These are phyloP conservation scores for Harrya chromipes DNA, from an alignment of 768 basidiomycete species.

Conservation along the genomic window DNA sequence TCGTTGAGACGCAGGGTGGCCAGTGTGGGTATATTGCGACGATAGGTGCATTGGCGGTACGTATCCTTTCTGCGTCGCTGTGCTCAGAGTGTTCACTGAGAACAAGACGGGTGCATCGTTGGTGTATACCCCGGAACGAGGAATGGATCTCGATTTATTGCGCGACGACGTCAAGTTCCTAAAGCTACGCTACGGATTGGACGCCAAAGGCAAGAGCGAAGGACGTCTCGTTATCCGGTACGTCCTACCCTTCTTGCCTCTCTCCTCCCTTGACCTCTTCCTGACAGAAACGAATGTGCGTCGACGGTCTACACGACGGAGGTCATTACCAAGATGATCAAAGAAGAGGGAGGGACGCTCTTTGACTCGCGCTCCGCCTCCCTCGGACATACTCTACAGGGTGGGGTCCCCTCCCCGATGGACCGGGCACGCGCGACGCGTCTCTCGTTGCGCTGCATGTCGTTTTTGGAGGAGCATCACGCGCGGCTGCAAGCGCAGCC, in stretches of 20 bases:
- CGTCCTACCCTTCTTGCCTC: conserved; percentile 21
- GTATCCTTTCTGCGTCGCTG: conserved; percentile 27
- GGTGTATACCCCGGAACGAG: conserved; percentile 91
- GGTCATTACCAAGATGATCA: conserved; percentile 89
- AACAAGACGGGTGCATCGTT: conserved; percentile 83
- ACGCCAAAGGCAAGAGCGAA: conserved; percentile 86
- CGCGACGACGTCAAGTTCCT: conserved; percentile 86
- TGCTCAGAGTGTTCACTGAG: not conserved
- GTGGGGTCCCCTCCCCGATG: conserved; percentile 91
- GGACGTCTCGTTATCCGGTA: conserved; percentile 92
- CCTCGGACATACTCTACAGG: conserved; percentile 95
- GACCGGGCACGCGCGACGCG: conserved; percentile 92
- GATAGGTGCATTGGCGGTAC: conserved; percentile 91
- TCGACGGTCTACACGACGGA: conserved; percentile 90
- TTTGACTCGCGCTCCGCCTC: conserved; percentile 97
- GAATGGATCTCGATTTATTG: conserved; percentile 80
- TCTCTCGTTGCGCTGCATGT: conserved; percentile 88
- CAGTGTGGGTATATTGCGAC: conserved; percentile 95
- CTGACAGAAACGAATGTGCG: conserved; percentile 73
- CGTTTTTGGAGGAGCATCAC: conserved; percentile 87
- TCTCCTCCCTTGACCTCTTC: not conserved
- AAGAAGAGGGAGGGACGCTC: conserved; percentile 87
- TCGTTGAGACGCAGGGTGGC: conserved; percentile 97
- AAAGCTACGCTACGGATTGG: conserved; percentile 78
- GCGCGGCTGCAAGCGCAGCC: conserved; percentile 48